A percentile compares a stretch with the other conserved stretches of the same genome.
Conservation (phyloP, 495 filamentous ascomycete species). For the Trichoderma gamsii region DNA sequence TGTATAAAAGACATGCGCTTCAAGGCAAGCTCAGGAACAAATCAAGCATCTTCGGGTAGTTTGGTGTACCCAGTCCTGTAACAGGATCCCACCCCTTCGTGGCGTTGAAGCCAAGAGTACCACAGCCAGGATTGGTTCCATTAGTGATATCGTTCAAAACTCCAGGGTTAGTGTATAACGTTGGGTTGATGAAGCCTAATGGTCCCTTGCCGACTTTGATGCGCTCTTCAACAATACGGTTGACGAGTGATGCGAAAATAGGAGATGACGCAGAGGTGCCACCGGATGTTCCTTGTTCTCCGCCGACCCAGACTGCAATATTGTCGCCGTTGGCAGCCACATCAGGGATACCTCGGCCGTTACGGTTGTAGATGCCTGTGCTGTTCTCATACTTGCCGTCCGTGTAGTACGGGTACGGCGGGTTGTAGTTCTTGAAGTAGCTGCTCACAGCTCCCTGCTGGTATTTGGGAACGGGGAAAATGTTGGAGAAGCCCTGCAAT, state of each 20-base stretch:
- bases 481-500: constrained; percentile 66
- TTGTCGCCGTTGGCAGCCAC: constrained; percentile 51
- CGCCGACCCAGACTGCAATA: constrained; percentile 42
- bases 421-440: constrained; percentile 42
- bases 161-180: constrained; percentile 20
- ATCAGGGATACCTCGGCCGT: constrained; percentile 50
- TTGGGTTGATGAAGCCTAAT: constrained; percentile 55
- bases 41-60: constrained; percentile 10
- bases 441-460: constrained; percentile 47
- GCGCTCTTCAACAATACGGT: constrained; percentile 52
- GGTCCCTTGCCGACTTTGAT: constrained; percentile 43
- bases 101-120: constrained; percentile 42
- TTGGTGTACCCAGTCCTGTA: constrained; percentile 34
- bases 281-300: constrained; percentile 21
- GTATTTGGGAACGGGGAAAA: constrained; percentile 55
- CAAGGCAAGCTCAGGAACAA: constrained; percentile 15
- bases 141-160: constrained; percentile 44
- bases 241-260: constrained; percentile 21
- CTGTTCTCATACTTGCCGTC: constrained; percentile 28
- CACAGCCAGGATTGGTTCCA: constrained; percentile 43
- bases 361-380: constrained; percentile 21
- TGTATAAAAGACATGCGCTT: background rate
- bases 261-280: constrained; percentile 27
- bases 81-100: constrained; percentile 46
- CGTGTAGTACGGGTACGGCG: constrained; percentile 21